Conservation (phyloP, 192 early-diverging fungal genomes). For the Haplosporangium gracile region DNA sequence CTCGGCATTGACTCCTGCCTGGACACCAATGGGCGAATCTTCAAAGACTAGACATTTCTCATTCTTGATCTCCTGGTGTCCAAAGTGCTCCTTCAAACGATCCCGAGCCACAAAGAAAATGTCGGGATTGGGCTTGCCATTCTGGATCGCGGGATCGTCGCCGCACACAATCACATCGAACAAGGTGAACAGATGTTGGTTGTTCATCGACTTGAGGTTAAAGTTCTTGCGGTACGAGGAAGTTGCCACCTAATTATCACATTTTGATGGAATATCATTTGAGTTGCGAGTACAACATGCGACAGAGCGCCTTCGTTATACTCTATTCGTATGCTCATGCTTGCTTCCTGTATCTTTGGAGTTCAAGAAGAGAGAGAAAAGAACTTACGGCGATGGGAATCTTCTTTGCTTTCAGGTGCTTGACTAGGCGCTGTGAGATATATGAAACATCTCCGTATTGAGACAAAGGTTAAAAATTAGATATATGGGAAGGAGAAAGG, state of each 20-base stretch:
- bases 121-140: constrained; percentile 94
- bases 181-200: constrained; percentile 79
- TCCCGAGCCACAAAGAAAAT: constrained; percentile 85
- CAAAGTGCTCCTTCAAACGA: constrained; percentile 43
- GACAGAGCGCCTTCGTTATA: constrained; percentile 9
- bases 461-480: constrained; percentile 37
- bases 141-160: constrained; percentile 83
- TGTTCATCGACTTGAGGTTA: constrained; percentile 76
- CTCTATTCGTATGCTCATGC: neutral
- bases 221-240: constrained; percentile 85
- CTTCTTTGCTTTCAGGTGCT: constrained; percentile 76
- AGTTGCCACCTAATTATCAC: constrained; percentile 73
- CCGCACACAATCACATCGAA: constrained; percentile 91
- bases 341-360: neutral
- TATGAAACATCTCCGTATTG: constrained; percentile 35
- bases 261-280: neutral
- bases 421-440: constrained; percentile 69
- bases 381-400: constrained; percentile 79
- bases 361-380: neutral
- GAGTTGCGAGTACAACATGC: neutral
- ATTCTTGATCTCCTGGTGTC: constrained; percentile 60
- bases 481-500: constrained; percentile 25
- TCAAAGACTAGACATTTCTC: constrained; percentile 93
- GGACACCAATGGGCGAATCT: constrained; percentile 85
- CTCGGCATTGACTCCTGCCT: constrained; percentile 83